Evolutionary conservation across 31 red algal genomes (phyloP).

Genomic region (Asparagopsis taxiformis): DNA sequence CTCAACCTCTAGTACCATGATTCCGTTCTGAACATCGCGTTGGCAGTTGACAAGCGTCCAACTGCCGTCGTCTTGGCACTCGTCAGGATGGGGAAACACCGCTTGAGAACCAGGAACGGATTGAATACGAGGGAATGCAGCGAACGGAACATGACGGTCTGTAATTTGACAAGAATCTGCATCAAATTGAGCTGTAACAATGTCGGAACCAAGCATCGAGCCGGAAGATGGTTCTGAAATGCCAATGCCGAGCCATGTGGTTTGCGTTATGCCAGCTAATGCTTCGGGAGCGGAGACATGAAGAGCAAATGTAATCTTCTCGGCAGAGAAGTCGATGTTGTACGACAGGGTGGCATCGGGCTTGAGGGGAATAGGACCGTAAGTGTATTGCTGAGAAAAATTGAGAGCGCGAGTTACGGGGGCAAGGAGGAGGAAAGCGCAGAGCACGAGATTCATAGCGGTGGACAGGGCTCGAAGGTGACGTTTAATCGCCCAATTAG

Average conservation of each 20-base stretch:
- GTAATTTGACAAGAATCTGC: constrained; percentile 18
- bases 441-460: background rate
- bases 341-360: constrained; percentile 3
- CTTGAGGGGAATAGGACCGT: background rate
- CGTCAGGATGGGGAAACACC: constrained; percentile 46
- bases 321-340: background rate
- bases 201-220: constrained; percentile 65
- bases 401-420: background rate
- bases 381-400: background rate
- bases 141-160: constrained; percentile 69
- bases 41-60: constrained; percentile 45
- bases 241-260: constrained; percentile 60
- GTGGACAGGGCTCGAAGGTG: background rate
- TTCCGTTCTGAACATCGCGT: constrained; percentile 10
- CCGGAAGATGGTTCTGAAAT: constrained; percentile 57
- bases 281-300: constrained; percentile 6
- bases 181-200: constrained; percentile 63
- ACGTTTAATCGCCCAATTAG: no score
- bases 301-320: constrained; percentile 2
- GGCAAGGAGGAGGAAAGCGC: background rate
- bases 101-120: constrained; percentile 6
- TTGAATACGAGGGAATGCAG: constrained; percentile 40
- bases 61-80: constrained; percentile 44
- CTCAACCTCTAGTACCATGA: constrained; percentile 48
- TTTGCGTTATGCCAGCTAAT: background rate